A percentile compares a stretch with the other conserved stretches of the same genome.
phyloP scores from a whole-genome alignment of 1,139 yeast species.

The Casaregolazyma suthepensis region DNA sequence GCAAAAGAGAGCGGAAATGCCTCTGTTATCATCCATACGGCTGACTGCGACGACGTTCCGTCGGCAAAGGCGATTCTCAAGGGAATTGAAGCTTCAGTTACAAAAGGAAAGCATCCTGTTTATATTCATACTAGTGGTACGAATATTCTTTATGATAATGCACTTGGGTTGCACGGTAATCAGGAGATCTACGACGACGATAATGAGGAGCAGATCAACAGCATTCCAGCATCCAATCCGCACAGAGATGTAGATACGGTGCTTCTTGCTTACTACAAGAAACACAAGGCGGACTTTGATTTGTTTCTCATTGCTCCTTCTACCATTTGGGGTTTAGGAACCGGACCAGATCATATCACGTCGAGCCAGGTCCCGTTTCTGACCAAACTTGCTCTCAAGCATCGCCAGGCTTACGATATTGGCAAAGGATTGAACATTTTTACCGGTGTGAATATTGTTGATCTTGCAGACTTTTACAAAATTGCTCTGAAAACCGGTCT shows the following conservation, averaged over 20 bases:
- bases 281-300: slow-evolving; percentile 15
- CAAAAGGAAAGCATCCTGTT: slow-evolving; percentile 27
- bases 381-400: slow-evolving; percentile 24
- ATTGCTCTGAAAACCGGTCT: slow-evolving; percentile 28
- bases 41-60: slow-evolving; percentile 36
- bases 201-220: slow-evolving; percentile 30
- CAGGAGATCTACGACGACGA: slow-evolving; percentile 33
- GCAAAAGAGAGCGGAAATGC: slow-evolving; percentile 24
- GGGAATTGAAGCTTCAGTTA: slow-evolving; percentile 16
- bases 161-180: slow-evolving; percentile 25
- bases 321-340: slow-evolving; percentile 32
- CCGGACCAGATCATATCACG: slow-evolving; percentile 33
- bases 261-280: slow-evolving; percentile 14
- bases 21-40: slow-evolving; percentile 37
- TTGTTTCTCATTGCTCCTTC: slow-evolving; percentile 21
- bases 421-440: slow-evolving; percentile 36
- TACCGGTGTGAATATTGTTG: slow-evolving; percentile 38
- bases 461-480: slow-evolving; percentile 35
- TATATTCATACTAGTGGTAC: slow-evolving; percentile 42
- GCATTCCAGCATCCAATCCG: slow-evolving; percentile 33
- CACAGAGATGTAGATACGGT: slow-evolving; percentile 38
- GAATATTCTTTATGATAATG: slow-evolving; percentile 30
- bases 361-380: slow-evolving; percentile 37
- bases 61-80: slow-evolving; percentile 28
- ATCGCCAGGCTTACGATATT: slow-evolving; percentile 32